Conservation (phyloP, 495 filamentous ascomycete genomes). For the Talaromyces nanjingensis region DNA sequence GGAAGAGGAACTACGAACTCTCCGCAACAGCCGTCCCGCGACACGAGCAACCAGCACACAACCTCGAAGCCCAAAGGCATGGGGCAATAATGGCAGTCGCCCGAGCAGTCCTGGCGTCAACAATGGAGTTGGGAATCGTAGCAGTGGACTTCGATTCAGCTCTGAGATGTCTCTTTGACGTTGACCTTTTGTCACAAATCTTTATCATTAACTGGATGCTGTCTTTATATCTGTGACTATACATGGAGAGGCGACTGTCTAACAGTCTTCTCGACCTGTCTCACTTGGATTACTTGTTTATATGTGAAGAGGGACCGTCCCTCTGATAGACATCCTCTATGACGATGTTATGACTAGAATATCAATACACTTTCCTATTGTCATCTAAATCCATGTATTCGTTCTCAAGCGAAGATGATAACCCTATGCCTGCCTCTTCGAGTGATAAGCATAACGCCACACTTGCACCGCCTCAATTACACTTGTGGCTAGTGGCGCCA, state of each 20-base stretch:
- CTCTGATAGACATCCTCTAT: neutral
- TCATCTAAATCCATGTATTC: neutral
- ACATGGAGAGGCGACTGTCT: neutral
- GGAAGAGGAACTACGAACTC: constrained; percentile 55
- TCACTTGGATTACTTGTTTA: neutral
- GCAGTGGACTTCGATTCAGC: constrained; percentile 35
- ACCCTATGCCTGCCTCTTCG: neutral
- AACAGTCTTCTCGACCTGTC: neutral
- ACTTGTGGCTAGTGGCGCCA: neutral
- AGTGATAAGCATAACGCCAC: neutral
- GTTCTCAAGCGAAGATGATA: too few relatives aligned
- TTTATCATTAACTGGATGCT: neutral
- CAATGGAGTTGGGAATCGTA: constrained; percentile 22
- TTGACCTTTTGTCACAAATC: neutral
- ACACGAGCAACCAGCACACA: constrained; percentile 41
- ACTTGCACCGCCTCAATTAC: neutral
- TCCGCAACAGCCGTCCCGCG: constrained; percentile 41
- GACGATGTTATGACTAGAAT: neutral
- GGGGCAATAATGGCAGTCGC: constrained; percentile 27
- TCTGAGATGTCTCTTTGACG: constrained; percentile 30
- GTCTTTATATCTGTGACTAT: neutral
- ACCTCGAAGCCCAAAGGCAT: constrained; percentile 36
- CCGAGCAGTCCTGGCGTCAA: constrained; percentile 38
- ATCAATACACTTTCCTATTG: neutral
- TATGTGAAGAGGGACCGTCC: neutral